Percentiles rank a stretch among this genome's conserved stretches.
These are phyloP conservation scores for Cryptococcus sp. DNA, from an alignment of 1,284 basidiomycete species.

Conservation along the genomic window DNA sequence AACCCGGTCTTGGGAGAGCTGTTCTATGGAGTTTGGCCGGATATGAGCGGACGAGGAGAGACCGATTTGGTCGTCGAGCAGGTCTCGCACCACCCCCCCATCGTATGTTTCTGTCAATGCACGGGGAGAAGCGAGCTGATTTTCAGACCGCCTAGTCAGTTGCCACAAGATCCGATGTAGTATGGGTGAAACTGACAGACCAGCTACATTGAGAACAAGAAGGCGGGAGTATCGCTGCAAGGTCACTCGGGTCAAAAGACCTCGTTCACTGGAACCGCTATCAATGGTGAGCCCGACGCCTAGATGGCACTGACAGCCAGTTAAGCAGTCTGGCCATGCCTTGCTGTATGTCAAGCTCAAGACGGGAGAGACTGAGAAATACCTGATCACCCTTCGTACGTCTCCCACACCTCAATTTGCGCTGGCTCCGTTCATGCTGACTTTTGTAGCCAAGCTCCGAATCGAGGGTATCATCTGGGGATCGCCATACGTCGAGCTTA, in stretches of 20 bases:
- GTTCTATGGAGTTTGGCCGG: conserved; percentile 90
- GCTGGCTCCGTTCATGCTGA: too few relatives aligned
- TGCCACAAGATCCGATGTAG: neutral
- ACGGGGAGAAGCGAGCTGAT: conserved; percentile 44
- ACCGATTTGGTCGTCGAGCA: conserved; percentile 90
- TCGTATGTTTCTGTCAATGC: conserved; percentile 45
- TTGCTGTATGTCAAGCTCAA: conserved; percentile 63
- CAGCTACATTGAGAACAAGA: conserved; percentile 70
- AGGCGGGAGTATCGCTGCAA: conserved; percentile 70
- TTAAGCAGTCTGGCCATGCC: conserved; percentile 95
- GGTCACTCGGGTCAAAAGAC: conserved; percentile 98
- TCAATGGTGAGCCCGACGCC: conserved; percentile 56
- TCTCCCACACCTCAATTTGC: conserved; percentile 9
- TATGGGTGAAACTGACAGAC: neutral
- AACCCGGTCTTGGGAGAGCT: conserved; percentile 95
- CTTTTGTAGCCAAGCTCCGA: conserved; percentile 65
- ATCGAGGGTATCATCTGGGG: conserved; percentile 55
- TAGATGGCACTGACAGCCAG: conserved; percentile 40
- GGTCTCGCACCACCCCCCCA: conserved; percentile 90
- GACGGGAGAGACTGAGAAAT: conserved; percentile 63
- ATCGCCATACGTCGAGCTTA: conserved; percentile 64
- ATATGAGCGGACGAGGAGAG: conserved; percentile 69
- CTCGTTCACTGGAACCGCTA: conserved; percentile 59
- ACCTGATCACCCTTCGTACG: conserved; percentile 79
- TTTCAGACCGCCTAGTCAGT: neutral